Evolutionary conservation across 305 asterid species (phyloP).

Genomic region (Fraxinus xanthoxyloides): DNA sequence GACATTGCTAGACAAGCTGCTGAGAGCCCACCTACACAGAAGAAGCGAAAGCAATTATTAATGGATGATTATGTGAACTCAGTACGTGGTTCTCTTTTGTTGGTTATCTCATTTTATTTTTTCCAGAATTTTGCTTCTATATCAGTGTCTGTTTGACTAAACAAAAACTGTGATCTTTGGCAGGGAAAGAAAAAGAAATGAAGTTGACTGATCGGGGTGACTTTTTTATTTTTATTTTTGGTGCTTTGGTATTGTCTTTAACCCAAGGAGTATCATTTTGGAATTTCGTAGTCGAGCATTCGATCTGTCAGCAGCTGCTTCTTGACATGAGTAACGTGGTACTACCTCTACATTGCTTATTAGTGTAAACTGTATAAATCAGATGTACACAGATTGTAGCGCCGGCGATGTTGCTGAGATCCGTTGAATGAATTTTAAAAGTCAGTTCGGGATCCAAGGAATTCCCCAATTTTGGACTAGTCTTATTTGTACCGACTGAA

Average conservation of each 20-base stretch:
- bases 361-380: background rate
- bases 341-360: background rate
- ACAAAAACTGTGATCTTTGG: background rate
- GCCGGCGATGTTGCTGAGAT: background rate
- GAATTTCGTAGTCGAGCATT: background rate
- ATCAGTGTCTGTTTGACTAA: background rate
- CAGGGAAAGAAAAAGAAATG: slow-evolving; percentile 88
- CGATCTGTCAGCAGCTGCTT: background rate
- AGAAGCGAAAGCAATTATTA: slow-evolving; percentile 69
- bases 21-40: slow-evolving; percentile 71
- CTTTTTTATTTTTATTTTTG: background rate
- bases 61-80: slow-evolving; percentile 85
- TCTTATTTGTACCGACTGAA: background rate
- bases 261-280: background rate
- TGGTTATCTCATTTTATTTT: background rate
- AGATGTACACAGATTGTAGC: background rate
- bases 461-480: background rate
- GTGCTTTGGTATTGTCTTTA: background rate
- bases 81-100: slow-evolving; percentile 36
- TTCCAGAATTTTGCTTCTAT: background rate
- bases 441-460: background rate
- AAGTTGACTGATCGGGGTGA: slow-evolving; percentile 7
- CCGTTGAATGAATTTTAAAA: background rate
- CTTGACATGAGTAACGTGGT: background rate
- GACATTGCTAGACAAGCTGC: slow-evolving; percentile 64